Conservation (phyloP, 2,329 filamentous ascomycete genomes). For the Cladosporium cucumerinum region DNA sequence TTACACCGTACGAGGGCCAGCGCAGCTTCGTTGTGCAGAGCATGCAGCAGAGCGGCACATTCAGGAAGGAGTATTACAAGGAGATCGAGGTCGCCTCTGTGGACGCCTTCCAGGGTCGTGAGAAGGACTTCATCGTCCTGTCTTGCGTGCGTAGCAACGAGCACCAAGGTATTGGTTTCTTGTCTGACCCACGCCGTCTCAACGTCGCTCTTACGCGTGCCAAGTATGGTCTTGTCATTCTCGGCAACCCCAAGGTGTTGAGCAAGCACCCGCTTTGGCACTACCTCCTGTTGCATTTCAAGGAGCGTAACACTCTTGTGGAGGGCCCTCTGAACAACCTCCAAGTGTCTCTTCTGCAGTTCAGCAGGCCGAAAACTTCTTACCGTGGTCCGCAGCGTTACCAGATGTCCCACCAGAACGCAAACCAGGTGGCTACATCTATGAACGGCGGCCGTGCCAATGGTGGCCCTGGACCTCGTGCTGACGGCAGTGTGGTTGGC, state of each 20-base stretch:
- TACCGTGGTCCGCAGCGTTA: constrained; percentile 87
- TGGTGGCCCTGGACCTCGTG: constrained; percentile 37
- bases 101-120: constrained; percentile 96
- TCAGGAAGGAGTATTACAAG: constrained; percentile 98
- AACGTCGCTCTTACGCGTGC: constrained; percentile 96
- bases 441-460: constrained; percentile 52
- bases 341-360: constrained; percentile 92
- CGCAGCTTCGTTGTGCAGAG: constrained; percentile 97
- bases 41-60: constrained; percentile 97
- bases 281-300: constrained; percentile 90
- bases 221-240: constrained; percentile 92
- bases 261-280: constrained; percentile 99
- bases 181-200: constrained; percentile 94
- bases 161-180: constrained; percentile 97
- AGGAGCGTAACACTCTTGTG: constrained; percentile 91
- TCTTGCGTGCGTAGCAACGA: constrained; percentile 98
- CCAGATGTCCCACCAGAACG: constrained; percentile 72
- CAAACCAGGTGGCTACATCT: constrained; percentile 56
- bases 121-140: constrained; percentile 98
- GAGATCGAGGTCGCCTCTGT: constrained; percentile 98
- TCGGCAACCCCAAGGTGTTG: constrained; percentile 95
- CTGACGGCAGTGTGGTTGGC: constrained; percentile 84
- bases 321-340: constrained; percentile 93
- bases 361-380: constrained; percentile 86
- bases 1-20: constrained; percentile 97